Conservation (phyloP, 805 yeast species). For the Candida methanosorbosa region DNA sequence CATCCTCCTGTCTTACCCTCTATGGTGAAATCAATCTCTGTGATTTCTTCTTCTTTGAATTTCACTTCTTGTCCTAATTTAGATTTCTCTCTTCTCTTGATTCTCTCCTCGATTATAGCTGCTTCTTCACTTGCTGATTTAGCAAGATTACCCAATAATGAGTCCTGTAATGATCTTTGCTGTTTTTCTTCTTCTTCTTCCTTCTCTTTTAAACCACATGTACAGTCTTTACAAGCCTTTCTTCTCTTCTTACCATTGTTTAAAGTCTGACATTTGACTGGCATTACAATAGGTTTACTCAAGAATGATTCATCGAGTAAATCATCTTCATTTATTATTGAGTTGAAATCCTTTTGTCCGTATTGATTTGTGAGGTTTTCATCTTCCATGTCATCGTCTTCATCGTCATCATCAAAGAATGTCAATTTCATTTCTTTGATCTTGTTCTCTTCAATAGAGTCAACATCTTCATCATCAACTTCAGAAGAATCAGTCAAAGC, state of each 20-base stretch:
- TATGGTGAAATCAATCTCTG: constrained; percentile 93
- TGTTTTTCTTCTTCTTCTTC: constrained; percentile 57
- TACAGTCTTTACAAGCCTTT: constrained; percentile 96
- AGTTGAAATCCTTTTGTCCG: constrained; percentile 32
- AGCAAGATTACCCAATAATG: constrained; percentile 38
- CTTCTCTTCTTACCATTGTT: constrained; percentile 41
- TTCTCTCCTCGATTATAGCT: constrained; percentile 41
- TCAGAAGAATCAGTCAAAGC: constrained; percentile 38
- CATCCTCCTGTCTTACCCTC: constrained; percentile 97
- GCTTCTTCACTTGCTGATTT: constrained; percentile 46
- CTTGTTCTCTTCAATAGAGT: constrained; percentile 32
- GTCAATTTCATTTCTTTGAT: constrained; percentile 39
- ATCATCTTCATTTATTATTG: constrained; percentile 50
- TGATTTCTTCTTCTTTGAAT: constrained; percentile 58
- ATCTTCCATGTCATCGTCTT: constrained; percentile 10
- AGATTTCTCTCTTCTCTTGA: constrained; percentile 20
- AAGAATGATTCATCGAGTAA: constrained; percentile 27
- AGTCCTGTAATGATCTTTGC: constrained; percentile 34
- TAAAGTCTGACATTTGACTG: constrained; percentile 46
- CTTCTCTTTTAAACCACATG: constrained; percentile 89
- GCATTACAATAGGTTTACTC: constrained; percentile 36
- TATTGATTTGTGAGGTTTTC: constrained; percentile 13
- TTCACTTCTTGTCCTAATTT: constrained; percentile 29
- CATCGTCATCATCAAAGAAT: constrained; percentile 37
- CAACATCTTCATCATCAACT: constrained; percentile 27